Evolutionary conservation across 2,329 filamentous ascomycete genomes (phyloP).

Genomic region (Pseudogymnoascus sp.): DNA sequence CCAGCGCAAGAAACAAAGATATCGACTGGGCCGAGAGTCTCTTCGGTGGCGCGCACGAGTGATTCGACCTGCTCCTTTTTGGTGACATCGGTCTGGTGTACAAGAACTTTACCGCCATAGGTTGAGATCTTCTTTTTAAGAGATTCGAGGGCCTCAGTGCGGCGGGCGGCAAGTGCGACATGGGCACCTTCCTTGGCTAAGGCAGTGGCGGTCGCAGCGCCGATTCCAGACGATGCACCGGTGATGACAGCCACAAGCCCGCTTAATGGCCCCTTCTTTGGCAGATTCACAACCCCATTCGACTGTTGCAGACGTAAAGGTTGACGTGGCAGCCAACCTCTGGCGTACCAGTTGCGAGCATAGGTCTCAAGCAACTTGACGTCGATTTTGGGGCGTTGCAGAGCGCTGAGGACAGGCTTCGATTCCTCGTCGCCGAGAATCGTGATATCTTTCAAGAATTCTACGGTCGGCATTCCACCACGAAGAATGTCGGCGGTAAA

Average conservation of each 20-base stretch:
- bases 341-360: conserved; percentile 70
- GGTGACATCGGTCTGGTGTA: conserved; percentile 67
- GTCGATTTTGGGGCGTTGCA: conserved; percentile 64
- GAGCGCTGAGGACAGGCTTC: conserved; percentile 46
- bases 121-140: conserved; percentile 55
- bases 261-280: conserved; percentile 51
- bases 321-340: conserved; percentile 65
- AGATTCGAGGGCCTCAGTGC: conserved; percentile 59
- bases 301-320: conserved; percentile 45
- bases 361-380: conserved; percentile 67
- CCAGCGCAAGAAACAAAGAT: conserved; percentile 75
- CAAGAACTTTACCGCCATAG: conserved; percentile 57
- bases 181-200: conserved; percentile 65
- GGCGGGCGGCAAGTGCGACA: conserved; percentile 65
- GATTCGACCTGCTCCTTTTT: conserved; percentile 57
- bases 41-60: conserved; percentile 51
- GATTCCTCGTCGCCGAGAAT: conserved; percentile 67
- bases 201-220: conserved; percentile 63
- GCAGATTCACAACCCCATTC: conserved; percentile 37
- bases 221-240: conserved; percentile 73
- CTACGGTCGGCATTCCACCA: conserved; percentile 70
- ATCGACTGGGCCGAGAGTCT: conserved; percentile 64
- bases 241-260: conserved; percentile 71
- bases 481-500: conserved; percentile 75
- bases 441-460: conserved; percentile 63